Evolutionary conservation across 148 eudicot genomes (phyloP).

Genomic region (Rhododendron kiyosumense): DNA sequence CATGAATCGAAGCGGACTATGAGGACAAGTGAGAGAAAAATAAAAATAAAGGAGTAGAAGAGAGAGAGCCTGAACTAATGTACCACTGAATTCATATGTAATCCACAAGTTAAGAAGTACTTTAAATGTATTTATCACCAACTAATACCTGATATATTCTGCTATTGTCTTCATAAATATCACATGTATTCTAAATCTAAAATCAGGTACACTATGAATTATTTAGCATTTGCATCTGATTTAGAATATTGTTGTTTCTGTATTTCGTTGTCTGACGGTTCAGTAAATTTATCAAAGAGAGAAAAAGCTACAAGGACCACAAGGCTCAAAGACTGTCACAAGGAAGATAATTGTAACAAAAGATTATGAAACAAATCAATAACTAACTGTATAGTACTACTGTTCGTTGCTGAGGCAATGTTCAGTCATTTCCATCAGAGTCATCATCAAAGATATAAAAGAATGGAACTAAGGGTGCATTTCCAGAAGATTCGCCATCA

Average conservation of each 20-base stretch:
- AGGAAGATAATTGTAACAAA: background rate
- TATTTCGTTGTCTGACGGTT: background rate
- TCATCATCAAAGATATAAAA: conserved; percentile 56
- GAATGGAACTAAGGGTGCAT: conserved; percentile 23
- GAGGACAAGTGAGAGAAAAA: too few relatives aligned
- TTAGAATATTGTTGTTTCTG: background rate
- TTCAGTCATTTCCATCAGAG: conserved; percentile 37
- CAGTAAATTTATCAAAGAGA: background rate
- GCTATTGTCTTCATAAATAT: too few relatives aligned
- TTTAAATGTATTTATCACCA: too few relatives aligned
- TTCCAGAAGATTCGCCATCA: conserved; percentile 23
- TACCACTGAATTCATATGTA: background rate
- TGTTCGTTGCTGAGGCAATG: background rate
- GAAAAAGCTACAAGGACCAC: background rate
- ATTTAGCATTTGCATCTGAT: background rate
- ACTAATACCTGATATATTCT: too few relatives aligned
- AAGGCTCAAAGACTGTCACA: background rate
- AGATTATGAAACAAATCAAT: background rate
- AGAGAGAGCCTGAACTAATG: background rate
- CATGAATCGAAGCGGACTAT: background rate
- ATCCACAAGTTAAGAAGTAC: background rate
- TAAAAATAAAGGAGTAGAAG: too few relatives aligned
- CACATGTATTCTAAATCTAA: too few relatives aligned
- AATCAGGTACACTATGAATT: too few relatives aligned
- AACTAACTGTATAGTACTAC: background rate